Evolutionary conservation across 2,329 filamentous ascomycete genomes (phyloP), one percentile per base, ranked within the genome.

Genomic region (Parafenestella ontariensis): DNA sequence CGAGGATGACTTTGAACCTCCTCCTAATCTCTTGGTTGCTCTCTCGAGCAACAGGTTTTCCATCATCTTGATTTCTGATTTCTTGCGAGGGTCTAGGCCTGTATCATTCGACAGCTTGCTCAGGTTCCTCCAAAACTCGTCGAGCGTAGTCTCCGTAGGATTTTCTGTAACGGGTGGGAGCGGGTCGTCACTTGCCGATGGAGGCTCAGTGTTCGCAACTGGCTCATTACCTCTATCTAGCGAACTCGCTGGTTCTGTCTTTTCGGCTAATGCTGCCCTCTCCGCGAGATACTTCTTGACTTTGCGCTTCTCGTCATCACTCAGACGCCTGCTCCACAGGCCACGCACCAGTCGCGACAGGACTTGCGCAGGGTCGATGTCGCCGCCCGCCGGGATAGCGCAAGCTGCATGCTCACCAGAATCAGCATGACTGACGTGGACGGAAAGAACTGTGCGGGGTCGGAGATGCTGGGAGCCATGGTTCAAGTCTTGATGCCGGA

Each of bases 401-500:
- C 65, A 68, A 26, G 61, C 58, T 4, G 64, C 65, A 42, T 61
- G 64, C 47, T 73, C 66, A 5, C 65, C 66, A 6, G 64, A 61
- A n/a, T 60, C 62, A 18, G 45, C 58, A 42, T 70, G 60, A 17
- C 56, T 62, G 7, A 75, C 49, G 23, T 62, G 52, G 5, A 75
- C 47, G 0, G 66, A 65, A 20, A 71, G 61, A 23, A 63, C 40
- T 3, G 58, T 57, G 24, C 54, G 52, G 3, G 49, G 45, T n/a
- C 52, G 56, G 48, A 57, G 52, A 24, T 44, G 39, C 4, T 47
- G 54, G 20, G 49, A 33, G 21, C 59, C 57, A 26, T 46, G 29
- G 15, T 52, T 53, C 23, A 58, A 31, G 24, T 77, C 72, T 28
- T 79, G 71, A 26, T 71, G 65, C 9, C 80, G 64, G 42, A 70